Conservation (phyloP, 2,329 filamentous ascomycete species). For the Ceratocystis colombiana region DNA sequence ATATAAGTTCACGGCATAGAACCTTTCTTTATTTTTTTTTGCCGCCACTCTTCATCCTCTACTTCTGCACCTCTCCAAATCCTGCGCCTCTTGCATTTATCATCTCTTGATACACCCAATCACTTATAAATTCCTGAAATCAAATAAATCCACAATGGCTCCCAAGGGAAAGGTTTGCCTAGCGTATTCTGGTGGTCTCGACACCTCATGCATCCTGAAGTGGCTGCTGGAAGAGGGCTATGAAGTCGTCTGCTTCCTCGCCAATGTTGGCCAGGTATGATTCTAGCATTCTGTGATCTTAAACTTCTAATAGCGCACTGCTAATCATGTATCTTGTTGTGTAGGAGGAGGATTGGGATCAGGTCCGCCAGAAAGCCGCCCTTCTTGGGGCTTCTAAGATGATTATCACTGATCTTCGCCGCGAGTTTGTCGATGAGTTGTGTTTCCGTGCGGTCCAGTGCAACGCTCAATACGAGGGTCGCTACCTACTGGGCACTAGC, state of each 20-base stretch:
- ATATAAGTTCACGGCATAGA: not conserved
- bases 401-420: constrained; percentile 50
- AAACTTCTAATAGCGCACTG: not conserved
- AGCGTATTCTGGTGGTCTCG: constrained; percentile 32
- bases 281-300: too few species aligned
- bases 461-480: constrained; percentile 52
- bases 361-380: constrained; percentile 36
- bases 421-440: constrained; percentile 64
- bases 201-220: constrained; percentile 37
- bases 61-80: not conserved
- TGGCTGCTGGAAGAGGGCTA: constrained; percentile 33
- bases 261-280: constrained; percentile 55
- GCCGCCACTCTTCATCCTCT: not conserved
- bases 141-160: constrained; percentile 17
- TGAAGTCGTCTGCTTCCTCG: constrained; percentile 38
- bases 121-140: not conserved
- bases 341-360: constrained; percentile 29
- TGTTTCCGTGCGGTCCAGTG: constrained; percentile 67
- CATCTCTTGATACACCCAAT: not conserved
- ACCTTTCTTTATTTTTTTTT: not conserved
- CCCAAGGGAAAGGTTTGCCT: constrained; percentile 26
- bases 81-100: not conserved
- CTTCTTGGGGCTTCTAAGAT: constrained; percentile 35
- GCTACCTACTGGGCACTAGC: constrained; percentile 39
- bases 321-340: not conserved